A percentile compares a stretch with the other conserved stretches of the same genome.
These are phyloP conservation scores for Chloris gayana DNA, from an alignment of 176 grass and related monocot species.

Conservation along the genomic window DNA sequence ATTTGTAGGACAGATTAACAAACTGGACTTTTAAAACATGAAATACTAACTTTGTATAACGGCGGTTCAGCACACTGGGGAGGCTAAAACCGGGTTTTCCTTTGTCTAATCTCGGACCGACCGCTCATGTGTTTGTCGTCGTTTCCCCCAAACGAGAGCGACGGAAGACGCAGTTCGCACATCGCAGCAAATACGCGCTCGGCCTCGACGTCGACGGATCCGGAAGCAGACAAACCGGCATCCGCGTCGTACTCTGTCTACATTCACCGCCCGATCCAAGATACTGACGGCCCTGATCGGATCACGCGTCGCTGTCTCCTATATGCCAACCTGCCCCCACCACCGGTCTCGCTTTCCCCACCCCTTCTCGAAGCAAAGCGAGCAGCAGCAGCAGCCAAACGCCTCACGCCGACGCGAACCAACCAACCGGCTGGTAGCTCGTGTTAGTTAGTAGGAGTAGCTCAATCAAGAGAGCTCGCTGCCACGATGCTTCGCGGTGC, in stretches of 20 bases:
- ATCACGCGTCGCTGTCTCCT: conserved; percentile 34
- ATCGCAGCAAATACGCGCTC: not conserved
- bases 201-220: not conserved
- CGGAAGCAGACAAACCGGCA: not conserved
- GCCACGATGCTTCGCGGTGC: conserved; percentile 23
- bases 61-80: too few relatives aligned
- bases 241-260: not conserved
- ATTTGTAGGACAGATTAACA: too few relatives aligned
- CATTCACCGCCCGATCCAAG: conserved; percentile 24
- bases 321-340: conserved; percentile 49
- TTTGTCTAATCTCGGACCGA: not conserved
- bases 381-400: conserved; percentile 14
- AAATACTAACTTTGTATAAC: too few relatives aligned
- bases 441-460: not conserved
- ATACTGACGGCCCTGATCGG: conserved; percentile 29
- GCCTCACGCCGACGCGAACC: conserved; percentile 45
- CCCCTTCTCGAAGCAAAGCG: conserved; percentile 16
- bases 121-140: not conserved
- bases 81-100: too few relatives aligned
- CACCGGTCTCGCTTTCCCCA: conserved; percentile 21
- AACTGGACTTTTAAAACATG: too few relatives aligned
- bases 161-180: too few relatives aligned
- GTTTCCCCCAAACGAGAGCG: not conserved
- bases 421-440: not conserved
- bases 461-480: conserved; percentile 9